Evolutionary conservation across 2,329 filamentous ascomycete species (phyloP).

Genomic region (Drechslera avenae): DNA sequence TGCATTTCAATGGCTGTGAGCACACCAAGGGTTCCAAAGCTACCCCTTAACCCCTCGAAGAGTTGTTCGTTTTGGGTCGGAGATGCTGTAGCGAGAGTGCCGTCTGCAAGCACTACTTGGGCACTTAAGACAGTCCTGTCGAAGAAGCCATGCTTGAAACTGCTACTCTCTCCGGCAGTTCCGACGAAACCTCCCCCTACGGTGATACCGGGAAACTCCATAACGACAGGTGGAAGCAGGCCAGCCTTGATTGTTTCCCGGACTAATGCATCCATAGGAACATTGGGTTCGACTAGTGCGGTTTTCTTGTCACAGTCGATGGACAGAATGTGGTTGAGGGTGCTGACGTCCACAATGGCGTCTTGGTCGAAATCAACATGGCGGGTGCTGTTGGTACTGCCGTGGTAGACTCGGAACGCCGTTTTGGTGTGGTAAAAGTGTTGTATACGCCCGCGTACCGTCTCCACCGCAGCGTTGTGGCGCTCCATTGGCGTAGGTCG

Average conservation of each 20-base stretch:
- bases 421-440: slow-evolving; percentile 35
- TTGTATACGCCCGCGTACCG: slow-evolving; percentile 26
- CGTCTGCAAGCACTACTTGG: slow-evolving; percentile 67
- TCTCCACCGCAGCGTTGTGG: slow-evolving; percentile 31
- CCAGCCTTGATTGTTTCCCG: slow-evolving; percentile 60
- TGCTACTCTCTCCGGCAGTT: slow-evolving; percentile 70
- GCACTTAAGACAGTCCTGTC: slow-evolving; percentile 66
- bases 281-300: slow-evolving; percentile 70
- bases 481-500: slow-evolving; percentile 22
- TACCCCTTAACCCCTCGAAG: slow-evolving; percentile 63
- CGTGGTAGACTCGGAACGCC: slow-evolving; percentile 65
- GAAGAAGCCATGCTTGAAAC: slow-evolving; percentile 70
- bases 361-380: slow-evolving; percentile 49
- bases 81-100: slow-evolving; percentile 58
- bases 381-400: slow-evolving; percentile 76
- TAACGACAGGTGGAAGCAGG: slow-evolving; percentile 68
- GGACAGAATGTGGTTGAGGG: slow-evolving; percentile 64
- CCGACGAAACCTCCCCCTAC: slow-evolving; percentile 70
- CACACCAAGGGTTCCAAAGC: slow-evolving; percentile 66
- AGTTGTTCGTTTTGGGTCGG: slow-evolving; percentile 56
- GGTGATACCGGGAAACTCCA: slow-evolving; percentile 75
- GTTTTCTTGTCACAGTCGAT: slow-evolving; percentile 60
- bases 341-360: slow-evolving; percentile 66
- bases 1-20: slow-evolving; percentile 64
- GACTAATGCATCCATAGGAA: slow-evolving; percentile 69